Evolutionary conservation across 495 filamentous ascomycete species (phyloP), one percentile per base, ranked within the genome.

Genomic region (Aspergillus cavernicola): DNA sequence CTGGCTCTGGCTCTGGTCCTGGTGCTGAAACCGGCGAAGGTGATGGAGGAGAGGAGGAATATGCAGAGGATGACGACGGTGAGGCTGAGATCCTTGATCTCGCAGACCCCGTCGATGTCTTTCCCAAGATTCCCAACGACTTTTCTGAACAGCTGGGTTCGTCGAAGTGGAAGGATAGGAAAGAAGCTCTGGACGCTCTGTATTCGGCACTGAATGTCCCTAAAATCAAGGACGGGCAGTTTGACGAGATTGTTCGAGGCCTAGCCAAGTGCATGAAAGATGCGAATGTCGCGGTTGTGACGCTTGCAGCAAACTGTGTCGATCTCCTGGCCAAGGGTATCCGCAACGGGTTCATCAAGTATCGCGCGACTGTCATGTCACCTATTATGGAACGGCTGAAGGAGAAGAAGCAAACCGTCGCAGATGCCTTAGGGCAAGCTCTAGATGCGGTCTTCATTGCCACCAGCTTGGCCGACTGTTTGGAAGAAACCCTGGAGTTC

Each of bases 201-300:
- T 85, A 86, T 61, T 76, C 76, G 11, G 76, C 81, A 8, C 69
- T 95, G 48, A 96, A 97, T 63, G 85, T 93, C 15, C 92, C 93
- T 19, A 82, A 86, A 48, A 96, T 99, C 65, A 92, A 95, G 68
- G 93, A 97, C 52, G 91, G 82, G 3, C 86, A 85, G 35, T 99
- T 87, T 57, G 81, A 85, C 67, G 91, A 97, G 55, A 83, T 96
- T 61, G 81, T 88, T 37, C 80, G 85, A 38, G 81, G 78, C 5
- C 72, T 97, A 38, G 93, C 93, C 23, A 97, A 97, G 66, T 89
- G 82, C 60, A 97, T 97, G 92, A 97, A 97, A 67, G 95, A 99
- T 64, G 93, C 95, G 42, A 99, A 99, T 62, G 85, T 99, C 61
- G 88, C 89, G 7, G 93, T 97, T 37, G 95, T 95, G 26, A 92